Percentiles rank a stretch among this genome's conserved stretches.
phyloP scores from a whole-genome alignment of 1,139 yeast genomes.

The Groenewaldozyma sp. region DNA sequence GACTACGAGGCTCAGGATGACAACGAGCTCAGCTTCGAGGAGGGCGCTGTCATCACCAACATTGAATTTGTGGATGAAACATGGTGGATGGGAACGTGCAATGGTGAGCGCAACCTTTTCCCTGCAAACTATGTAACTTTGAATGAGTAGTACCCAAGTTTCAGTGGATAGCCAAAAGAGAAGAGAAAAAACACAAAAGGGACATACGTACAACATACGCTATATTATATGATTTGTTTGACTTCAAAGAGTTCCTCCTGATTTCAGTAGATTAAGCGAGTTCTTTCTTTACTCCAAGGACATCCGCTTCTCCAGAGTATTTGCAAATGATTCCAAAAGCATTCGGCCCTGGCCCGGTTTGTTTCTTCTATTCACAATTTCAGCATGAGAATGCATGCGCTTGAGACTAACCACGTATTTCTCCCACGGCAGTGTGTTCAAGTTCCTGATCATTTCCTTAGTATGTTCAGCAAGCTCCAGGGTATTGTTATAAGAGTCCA shows the following conservation, averaged over 20 bases:
- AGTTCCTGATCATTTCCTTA: slow-evolving; percentile 40
- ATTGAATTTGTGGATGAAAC: slow-evolving; percentile 88
- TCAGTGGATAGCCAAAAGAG: neutral
- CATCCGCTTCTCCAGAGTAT: slow-evolving; percentile 1
- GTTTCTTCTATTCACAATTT: slow-evolving; percentile 38
- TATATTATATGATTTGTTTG: no score
- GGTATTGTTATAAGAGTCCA: slow-evolving; percentile 17
- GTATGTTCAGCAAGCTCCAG: slow-evolving; percentile 30
- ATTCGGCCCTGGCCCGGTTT: slow-evolving; percentile 26
- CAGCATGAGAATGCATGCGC: slow-evolving; percentile 69
- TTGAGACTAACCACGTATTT: slow-evolving; percentile 64
- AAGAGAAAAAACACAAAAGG: neutral
- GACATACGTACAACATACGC: no score
- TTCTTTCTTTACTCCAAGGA: no score
- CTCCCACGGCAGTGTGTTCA: slow-evolving; percentile 58
- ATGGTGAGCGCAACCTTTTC: slow-evolving; percentile 76
- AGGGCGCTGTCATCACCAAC: slow-evolving; percentile 71
- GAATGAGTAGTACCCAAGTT: no score
- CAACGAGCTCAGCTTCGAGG: slow-evolving; percentile 74
- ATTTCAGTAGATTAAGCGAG: neutral
- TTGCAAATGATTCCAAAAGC: slow-evolving; percentile 15
- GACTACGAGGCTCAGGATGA: slow-evolving; percentile 87
- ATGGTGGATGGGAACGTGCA: slow-evolving; percentile 89
- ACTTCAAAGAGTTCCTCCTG: no score
- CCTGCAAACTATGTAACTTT: slow-evolving; percentile 79